Evolutionary conservation across 2,329 filamentous ascomycete species (phyloP).

Genomic region (Colletotrichum cuscutae): DNA sequence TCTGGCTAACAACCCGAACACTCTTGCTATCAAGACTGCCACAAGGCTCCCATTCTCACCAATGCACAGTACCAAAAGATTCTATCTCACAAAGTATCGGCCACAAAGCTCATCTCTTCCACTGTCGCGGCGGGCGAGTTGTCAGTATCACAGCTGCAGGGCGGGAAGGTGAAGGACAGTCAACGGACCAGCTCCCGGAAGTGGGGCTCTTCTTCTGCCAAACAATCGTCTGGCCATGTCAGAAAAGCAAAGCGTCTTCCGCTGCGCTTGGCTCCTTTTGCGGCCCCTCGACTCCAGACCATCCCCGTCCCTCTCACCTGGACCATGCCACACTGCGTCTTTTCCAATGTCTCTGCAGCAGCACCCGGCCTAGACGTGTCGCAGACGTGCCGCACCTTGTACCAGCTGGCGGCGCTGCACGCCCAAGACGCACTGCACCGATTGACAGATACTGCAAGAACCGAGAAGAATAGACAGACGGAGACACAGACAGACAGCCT

Average conservation of each 20-base stretch:
- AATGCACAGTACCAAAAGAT: not conserved
- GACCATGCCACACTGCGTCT: not conserved
- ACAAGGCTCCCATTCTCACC: not conserved
- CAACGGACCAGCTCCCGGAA: not conserved
- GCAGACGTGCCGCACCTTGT: conserved; percentile 27
- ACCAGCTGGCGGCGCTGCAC: conserved; percentile 27
- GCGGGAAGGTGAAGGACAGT: not conserved
- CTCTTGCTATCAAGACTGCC: not conserved
- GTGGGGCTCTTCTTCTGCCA: not conserved
- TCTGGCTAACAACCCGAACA: not conserved
- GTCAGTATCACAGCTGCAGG: conserved; percentile 7
- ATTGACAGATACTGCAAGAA: conserved; percentile 6
- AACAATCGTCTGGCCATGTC: not conserved
- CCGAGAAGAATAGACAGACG: conserved; percentile 1
- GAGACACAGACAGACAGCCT: not conserved
- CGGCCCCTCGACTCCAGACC: conserved; percentile 17
- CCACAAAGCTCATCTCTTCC: not conserved
- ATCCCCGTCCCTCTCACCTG: not conserved
- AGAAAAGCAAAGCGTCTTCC: not conserved
- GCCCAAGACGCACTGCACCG: conserved; percentile 8
- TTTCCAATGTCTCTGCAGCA: conserved; percentile 1
- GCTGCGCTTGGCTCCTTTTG: not conserved
- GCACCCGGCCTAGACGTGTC: conserved; percentile 8
- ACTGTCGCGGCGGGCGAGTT: not conserved
- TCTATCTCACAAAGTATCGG: not conserved